Conservation (phyloP, 2,329 filamentous ascomycete species). For the Colletotrichum endophyticum region DNA sequence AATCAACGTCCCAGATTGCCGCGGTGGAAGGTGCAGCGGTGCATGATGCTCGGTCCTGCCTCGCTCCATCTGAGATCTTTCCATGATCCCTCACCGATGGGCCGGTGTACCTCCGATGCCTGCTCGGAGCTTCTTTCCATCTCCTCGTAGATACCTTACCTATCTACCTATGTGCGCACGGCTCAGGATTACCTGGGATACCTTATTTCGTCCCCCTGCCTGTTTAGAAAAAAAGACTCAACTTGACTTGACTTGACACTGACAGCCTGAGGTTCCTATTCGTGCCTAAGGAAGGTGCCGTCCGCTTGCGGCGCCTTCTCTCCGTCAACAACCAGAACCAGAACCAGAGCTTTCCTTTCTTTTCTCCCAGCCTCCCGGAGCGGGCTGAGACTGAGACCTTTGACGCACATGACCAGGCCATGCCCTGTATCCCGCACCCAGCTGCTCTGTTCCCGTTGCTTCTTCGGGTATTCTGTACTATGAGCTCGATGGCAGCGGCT, state of each 20-base stretch:
- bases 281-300: too few relatives aligned
- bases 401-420: background rate
- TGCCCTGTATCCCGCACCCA: background rate
- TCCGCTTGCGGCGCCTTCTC: background rate
- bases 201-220: background rate
- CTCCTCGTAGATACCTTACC: background rate
- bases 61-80: background rate
- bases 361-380: background rate
- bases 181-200: background rate
- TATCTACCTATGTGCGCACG: background rate
- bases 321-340: background rate
- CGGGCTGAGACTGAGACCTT: background rate
- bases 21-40: background rate
- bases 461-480: background rate
- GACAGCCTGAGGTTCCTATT: background rate
- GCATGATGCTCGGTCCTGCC: background rate
- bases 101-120: background rate
- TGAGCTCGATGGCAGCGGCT: background rate
- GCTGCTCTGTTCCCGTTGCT: constrained; percentile 3
- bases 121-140: background rate
- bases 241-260: background rate
- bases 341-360: background rate
- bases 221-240: too few relatives aligned
- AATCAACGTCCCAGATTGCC: background rate
- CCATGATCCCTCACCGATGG: background rate